Conservation (phyloP, 768 basidiomycete genomes). For the Trametes cingulata region DNA sequence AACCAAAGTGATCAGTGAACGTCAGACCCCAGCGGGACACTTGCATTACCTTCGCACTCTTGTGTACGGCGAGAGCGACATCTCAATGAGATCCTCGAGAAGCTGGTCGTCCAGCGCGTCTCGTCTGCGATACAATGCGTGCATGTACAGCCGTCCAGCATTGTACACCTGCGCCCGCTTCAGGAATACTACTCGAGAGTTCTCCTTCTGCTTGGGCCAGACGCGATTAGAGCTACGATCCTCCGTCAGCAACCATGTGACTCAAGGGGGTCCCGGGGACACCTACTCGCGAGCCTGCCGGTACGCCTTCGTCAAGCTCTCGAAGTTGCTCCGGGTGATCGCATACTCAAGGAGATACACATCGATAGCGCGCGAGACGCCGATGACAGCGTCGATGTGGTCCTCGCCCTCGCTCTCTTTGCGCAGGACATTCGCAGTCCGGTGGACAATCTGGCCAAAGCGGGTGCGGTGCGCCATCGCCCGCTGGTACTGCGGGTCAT, state of each 20-base stretch:
- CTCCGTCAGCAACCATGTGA: not conserved
- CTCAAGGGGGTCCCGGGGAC: not conserved
- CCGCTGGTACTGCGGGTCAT: constrained; percentile 73
- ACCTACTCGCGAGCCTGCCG: constrained; percentile 61
- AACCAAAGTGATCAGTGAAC: not conserved
- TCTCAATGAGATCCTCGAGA: constrained; percentile 64
- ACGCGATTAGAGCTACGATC: constrained; percentile 57
- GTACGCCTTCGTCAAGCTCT: constrained; percentile 67
- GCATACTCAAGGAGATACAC: constrained; percentile 74
- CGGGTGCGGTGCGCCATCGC: constrained; percentile 56
- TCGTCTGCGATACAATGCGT: constrained; percentile 71
- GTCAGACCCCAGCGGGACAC: not conserved
- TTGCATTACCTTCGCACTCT: constrained; percentile 64
- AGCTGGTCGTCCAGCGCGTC: constrained; percentile 73
- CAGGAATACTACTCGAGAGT: constrained; percentile 70
- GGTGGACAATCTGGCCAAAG: constrained; percentile 68
- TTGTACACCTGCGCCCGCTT: constrained; percentile 82
- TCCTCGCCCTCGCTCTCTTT: constrained; percentile 69
- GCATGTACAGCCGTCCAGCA: constrained; percentile 73
- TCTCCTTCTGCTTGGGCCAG: constrained; percentile 73
- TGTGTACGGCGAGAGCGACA: constrained; percentile 80
- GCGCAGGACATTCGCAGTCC: constrained; percentile 64
- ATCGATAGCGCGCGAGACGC: constrained; percentile 72
- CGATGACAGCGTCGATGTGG: constrained; percentile 83
- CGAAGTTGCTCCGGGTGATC: constrained; percentile 57